Evolutionary conservation across 495 filamentous ascomycete genomes (phyloP).

Genomic region (Achaetomiella virescens): DNA sequence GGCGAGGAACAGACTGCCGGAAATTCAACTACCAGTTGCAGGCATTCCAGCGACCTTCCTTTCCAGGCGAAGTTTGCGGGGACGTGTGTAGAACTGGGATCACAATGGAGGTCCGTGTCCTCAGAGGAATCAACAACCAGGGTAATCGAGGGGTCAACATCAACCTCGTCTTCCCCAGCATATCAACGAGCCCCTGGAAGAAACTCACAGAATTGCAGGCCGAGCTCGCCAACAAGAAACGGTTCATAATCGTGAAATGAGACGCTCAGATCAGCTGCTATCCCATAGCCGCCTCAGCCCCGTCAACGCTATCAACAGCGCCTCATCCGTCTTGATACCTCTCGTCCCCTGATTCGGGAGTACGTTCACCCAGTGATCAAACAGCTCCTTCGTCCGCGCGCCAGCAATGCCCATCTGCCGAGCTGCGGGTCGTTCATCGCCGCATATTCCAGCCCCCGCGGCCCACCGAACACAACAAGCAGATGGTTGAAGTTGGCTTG

Average conservation of each 20-base stretch:
- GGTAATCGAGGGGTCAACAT: neutral
- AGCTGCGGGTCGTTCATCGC: slow-evolving; percentile 59
- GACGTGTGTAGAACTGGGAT: too few relatives aligned
- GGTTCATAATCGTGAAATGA: too few relatives aligned
- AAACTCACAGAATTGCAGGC: too few relatives aligned
- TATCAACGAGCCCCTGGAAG: neutral
- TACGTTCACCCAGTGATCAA: slow-evolving; percentile 73
- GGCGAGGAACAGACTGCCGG: neutral
- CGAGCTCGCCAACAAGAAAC: too few relatives aligned
- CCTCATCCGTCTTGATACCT: slow-evolving; percentile 74
- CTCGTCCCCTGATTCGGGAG: slow-evolving; percentile 68
- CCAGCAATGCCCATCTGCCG: slow-evolving; percentile 47
- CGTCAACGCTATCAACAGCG: slow-evolving; percentile 62
- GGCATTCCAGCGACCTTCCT: neutral
- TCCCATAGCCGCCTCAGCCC: slow-evolving; percentile 52
- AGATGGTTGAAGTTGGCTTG: slow-evolving; percentile 55
- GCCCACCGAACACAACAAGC: slow-evolving; percentile 66
- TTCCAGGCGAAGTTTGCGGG: neutral
- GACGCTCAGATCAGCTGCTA: slow-evolving; percentile 18
- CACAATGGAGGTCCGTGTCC: neutral
- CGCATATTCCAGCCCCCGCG: slow-evolving; percentile 64
- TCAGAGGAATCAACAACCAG: neutral
- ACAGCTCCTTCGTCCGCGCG: slow-evolving; percentile 54
- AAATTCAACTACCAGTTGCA: neutral
- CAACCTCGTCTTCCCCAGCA: neutral